Percentiles rank a stretch among this genome's conserved stretches.
These are phyloP conservation scores for Russula earlei DNA, from an alignment of 768 basidiomycete genomes.

Conservation along the genomic window DNA sequence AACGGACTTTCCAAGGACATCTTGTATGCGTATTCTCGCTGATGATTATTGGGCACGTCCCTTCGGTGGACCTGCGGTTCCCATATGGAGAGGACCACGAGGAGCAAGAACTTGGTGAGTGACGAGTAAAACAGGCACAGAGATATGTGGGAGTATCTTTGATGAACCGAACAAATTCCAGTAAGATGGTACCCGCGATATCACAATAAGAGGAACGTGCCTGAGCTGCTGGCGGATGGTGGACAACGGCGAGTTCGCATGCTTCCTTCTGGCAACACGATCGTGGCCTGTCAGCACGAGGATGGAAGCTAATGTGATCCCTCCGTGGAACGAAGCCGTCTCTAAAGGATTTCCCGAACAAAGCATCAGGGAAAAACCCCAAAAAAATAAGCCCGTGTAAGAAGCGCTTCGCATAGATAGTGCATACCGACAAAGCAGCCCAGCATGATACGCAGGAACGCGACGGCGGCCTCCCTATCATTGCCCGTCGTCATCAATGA, in stretches of 20 bases:
- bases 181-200: background rate
- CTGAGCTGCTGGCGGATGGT: slow-evolving; percentile 15
- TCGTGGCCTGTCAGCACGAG: slow-evolving; percentile 38
- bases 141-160: slow-evolving; percentile 63
- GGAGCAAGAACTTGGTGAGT: background rate
- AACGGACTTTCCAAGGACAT: slow-evolving; percentile 28
- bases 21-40: slow-evolving; percentile 22
- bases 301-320: slow-evolving; percentile 50
- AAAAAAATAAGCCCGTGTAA: too few species aligned
- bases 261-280: slow-evolving; percentile 23
- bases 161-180: background rate
- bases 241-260: slow-evolving; percentile 5
- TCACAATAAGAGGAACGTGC: background rate
- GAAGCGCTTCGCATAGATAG: background rate
- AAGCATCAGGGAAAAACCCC: background rate
- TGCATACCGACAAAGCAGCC: slow-evolving; percentile 54
- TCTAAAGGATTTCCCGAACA: slow-evolving; percentile 35
- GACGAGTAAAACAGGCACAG: slow-evolving; percentile 69
- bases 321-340: slow-evolving; percentile 64
- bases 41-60: background rate
- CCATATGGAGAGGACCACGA: slow-evolving; percentile 23
- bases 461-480: slow-evolving; percentile 42
- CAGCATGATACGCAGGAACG: slow-evolving; percentile 50
- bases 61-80: slow-evolving; percentile 36
- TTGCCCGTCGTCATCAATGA: slow-evolving; percentile 28